These are phyloP conservation scores for Lachancea lanzarotensis DNA, from an alignment of 805 yeast species.

Conservation along the genomic window DNA sequence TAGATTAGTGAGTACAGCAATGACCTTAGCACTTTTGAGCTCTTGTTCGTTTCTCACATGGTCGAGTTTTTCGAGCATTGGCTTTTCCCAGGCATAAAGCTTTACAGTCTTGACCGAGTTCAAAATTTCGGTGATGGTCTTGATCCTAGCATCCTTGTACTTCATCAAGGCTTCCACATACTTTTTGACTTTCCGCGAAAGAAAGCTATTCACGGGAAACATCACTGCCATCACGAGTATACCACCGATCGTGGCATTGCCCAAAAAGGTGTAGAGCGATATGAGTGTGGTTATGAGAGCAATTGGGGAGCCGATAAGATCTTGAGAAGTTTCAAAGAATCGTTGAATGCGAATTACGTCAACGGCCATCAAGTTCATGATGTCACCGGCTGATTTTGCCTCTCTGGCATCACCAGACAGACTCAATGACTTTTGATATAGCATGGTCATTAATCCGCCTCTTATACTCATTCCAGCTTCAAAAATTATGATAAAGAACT, in stretches of 20 bases:
- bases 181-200: slow-evolving; percentile 41
- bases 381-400: slow-evolving; percentile 65
- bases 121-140: slow-evolving; percentile 52
- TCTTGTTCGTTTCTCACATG: slow-evolving; percentile 55
- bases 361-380: slow-evolving; percentile 70
- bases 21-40: slow-evolving; percentile 42
- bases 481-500: slow-evolving; percentile 51
- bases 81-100: slow-evolving; percentile 63
- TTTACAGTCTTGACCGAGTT: slow-evolving; percentile 58
- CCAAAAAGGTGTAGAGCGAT: slow-evolving; percentile 51
- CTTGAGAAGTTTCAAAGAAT: slow-evolving; percentile 47
- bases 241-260: slow-evolving; percentile 55
- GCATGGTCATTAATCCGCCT: slow-evolving; percentile 57
- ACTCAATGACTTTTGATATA: slow-evolving; percentile 63
- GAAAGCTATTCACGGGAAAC: slow-evolving; percentile 49
- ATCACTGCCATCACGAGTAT: slow-evolving; percentile 45
- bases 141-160: slow-evolving; percentile 53
- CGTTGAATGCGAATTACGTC: slow-evolving; percentile 64
- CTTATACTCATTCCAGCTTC: slow-evolving; percentile 61
- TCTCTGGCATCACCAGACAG: slow-evolving; percentile 62
- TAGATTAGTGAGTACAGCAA: slow-evolving; percentile 42
- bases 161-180: slow-evolving; percentile 53
- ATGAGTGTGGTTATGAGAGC: slow-evolving; percentile 46
- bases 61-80: slow-evolving; percentile 47
- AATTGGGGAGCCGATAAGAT: slow-evolving; percentile 53